Evolutionary conservation across 805 yeast species (phyloP), one percentile per base, ranked within the genome.

Genomic region (Tetrapisispora taiwanensis): DNA sequence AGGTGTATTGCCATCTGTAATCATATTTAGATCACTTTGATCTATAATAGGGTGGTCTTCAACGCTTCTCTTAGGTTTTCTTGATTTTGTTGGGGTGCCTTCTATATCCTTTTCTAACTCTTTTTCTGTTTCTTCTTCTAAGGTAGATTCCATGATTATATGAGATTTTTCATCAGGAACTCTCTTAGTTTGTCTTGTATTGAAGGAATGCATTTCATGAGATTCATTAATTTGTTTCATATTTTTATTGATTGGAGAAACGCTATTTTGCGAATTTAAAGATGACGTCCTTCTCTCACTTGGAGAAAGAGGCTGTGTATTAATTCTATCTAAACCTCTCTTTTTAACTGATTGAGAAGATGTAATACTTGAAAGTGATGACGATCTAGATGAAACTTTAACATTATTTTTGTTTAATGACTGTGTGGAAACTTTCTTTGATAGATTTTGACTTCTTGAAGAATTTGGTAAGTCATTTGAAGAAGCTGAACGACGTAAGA

Each of bases 101-200:
- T 26, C 9, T 6, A 24, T 37, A 17, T 56, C 62, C 13, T 43
- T 42, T 37, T 45, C 44, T 33, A 54, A 39, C 38, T 57, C 60
- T 18, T 42, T 49, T 38, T 53, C 62, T 9, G 55, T 53, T 43
- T 57, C 61, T 41, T 59, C 63, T 22, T 49, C 46, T 34, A 56
- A 41, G 13, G 52, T 42, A 27, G 51, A 52, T 34, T 58, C 56
- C 15, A 53, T 53, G 24, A 57, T 39, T n/a, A 52, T 52, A 13
- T 42, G 45, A 30, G 41, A 22, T 15, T 8, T 22, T 24, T 32
- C 37, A 18, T 36, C 39, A 12, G n/a, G 17, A 14, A 38, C 8
- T 30, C 27, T 30, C 15, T 40, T 40, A n/a, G 6, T 8, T 4
- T 26, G 37, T 15, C 26, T 22, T 4, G 35, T 24, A 18, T 18